phyloP scores from a whole-genome alignment of 2,329 filamentous ascomycete species.

The Pseudocercospora fuligena region DNA sequence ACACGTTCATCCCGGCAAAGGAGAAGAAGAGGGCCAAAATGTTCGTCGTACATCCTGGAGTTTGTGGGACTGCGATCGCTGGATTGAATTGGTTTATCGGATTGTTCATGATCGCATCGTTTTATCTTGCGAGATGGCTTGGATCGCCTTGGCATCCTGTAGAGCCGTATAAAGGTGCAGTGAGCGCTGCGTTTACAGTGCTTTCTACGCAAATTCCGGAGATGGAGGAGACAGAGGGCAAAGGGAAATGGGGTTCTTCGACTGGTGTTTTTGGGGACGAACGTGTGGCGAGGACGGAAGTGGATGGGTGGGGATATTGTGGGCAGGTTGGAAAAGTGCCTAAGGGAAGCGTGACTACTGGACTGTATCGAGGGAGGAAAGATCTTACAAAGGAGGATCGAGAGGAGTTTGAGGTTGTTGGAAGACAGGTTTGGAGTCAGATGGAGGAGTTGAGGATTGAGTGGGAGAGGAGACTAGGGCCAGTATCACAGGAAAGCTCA shows the following conservation, averaged over 20 bases:
- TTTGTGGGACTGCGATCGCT: conserved; percentile 82
- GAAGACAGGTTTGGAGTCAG: conserved; percentile 53
- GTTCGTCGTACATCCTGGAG: conserved; percentile 84
- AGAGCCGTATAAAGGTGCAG: conserved; percentile 76
- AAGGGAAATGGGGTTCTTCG: conserved; percentile 84
- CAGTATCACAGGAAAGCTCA: conserved; percentile 39
- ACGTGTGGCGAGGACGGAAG: conserved; percentile 73
- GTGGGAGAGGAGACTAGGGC: conserved; percentile 48
- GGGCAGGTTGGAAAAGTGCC: conserved; percentile 59
- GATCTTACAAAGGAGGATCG: conserved; percentile 68
- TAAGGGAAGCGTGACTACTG: conserved; percentile 47
- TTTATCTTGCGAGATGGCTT: conserved; percentile 74
- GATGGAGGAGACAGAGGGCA: conserved; percentile 56
- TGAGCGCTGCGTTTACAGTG: conserved; percentile 76
- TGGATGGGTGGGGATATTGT: conserved; percentile 79
- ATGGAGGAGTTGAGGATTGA: conserved; percentile 43
- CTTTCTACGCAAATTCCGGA: conserved; percentile 68
- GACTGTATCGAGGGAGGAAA: conserved; percentile 62
- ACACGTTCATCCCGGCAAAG: conserved; percentile 59
- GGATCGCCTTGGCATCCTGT: conserved; percentile 89
- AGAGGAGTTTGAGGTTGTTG: conserved; percentile 72
- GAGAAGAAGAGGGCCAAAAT: conserved; percentile 60
- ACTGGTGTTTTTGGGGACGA: conserved; percentile 63
- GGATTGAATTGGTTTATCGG: conserved; percentile 72
- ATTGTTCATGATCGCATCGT: conserved; percentile 68